Conservation (phyloP, 768 basidiomycete genomes). For the Russula earlei region DNA sequence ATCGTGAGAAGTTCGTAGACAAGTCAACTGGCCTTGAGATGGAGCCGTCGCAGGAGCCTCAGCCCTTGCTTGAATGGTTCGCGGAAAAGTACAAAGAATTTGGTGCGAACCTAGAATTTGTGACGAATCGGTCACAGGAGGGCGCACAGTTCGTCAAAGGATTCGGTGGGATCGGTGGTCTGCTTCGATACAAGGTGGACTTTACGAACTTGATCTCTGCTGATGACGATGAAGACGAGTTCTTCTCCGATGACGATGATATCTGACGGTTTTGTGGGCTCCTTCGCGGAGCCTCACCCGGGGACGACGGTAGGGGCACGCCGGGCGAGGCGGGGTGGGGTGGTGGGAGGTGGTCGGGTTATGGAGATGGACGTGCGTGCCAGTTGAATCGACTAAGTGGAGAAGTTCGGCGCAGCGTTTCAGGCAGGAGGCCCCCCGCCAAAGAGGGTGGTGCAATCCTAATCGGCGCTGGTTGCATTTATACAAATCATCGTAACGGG, state of each 20-base stretch:
- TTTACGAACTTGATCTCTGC: constrained; percentile 67
- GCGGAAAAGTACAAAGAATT: constrained; percentile 98
- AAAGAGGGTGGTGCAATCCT: neutral
- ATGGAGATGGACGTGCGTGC: neutral
- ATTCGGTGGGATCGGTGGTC: constrained; percentile 95
- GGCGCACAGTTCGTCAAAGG: constrained; percentile 98
- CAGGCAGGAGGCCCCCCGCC: neutral
- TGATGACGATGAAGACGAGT: constrained; percentile 80
- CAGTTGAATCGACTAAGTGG: neutral
- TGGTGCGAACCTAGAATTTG: constrained; percentile 90
- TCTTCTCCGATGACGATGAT: constrained; percentile 63
- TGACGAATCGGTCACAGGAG: constrained; percentile 94
- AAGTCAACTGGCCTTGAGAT: constrained; percentile 93
- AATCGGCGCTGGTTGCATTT: neutral
- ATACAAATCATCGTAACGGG: neutral
- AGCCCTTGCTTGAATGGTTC: constrained; percentile 93
- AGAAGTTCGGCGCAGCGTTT: neutral
- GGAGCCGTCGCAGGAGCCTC: constrained; percentile 79
- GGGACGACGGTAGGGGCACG: constrained; percentile 39
- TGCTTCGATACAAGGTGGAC: constrained; percentile 96
- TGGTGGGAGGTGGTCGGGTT: neutral
- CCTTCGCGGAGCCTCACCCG: constrained; percentile 63
- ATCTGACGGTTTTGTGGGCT: constrained; percentile 86
- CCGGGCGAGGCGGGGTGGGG: constrained; percentile 51
- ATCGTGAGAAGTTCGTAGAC: constrained; percentile 91